phyloP scores from a whole-genome alignment of 2,329 filamentous ascomycete species.

The Mariannaea elegans region DNA sequence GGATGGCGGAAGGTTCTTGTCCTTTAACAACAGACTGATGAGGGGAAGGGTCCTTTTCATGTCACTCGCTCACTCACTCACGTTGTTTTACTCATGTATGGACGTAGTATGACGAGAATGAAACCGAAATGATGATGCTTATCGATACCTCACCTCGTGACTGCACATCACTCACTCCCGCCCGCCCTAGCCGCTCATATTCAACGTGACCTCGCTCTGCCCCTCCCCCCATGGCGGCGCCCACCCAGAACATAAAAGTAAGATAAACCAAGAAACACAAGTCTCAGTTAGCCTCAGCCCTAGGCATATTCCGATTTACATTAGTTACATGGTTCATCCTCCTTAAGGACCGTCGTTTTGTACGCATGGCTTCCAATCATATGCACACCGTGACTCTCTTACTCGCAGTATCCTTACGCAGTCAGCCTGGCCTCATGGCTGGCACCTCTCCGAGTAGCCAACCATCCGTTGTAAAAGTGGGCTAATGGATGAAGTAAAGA shows the following conservation, averaged over 20 bases:
- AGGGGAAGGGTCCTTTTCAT: neutral
- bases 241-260: constrained; percentile 1
- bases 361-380: neutral
- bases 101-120: neutral
- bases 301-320: neutral
- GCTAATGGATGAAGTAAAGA: neutral
- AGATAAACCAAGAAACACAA: constrained; percentile 17
- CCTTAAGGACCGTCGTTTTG: neutral
- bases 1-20: too few relatives aligned
- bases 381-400: neutral
- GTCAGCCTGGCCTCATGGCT: neutral
- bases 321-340: too few relatives aligned
- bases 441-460: too few relatives aligned
- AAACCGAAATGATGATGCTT: neutral
- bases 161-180: neutral
- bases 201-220: neutral
- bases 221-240: constrained; percentile 4
- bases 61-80: neutral
- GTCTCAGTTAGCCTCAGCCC: constrained; percentile 8
- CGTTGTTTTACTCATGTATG: neutral
- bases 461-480: neutral
- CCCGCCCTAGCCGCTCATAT: neutral
- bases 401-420: neutral
- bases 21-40: neutral
- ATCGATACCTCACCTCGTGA: neutral